Evolutionary conservation across 441 rosid genomes (phyloP), one percentile per base, ranked within the genome.

Genomic region (Erodium texanum): DNA sequence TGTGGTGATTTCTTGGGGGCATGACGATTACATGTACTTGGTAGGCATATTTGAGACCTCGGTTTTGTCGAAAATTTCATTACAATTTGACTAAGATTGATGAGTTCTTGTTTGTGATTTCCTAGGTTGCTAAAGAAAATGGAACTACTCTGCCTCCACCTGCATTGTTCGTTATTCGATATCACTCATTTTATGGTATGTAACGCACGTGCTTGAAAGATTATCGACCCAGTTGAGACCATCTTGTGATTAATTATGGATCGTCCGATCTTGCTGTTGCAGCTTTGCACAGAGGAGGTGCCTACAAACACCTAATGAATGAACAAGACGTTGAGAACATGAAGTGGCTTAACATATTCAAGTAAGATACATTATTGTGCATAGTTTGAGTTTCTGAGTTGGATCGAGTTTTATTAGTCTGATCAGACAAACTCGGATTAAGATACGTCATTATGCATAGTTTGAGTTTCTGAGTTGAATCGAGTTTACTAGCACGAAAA

Each of bases 1-100:
- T 36, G 84, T 86, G 0, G 48, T 76, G 67, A 88, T 92, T 71
- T 88, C 96, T 14, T 89, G 96, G 96, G 96, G 96, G 0, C 96
- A 92, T 20, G 98, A 92, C 48, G 98, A 89, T 75, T 92, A 89
- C 71, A 88, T 89, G 96, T 85, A 86, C 75, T 18, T 87, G 92
- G 98, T 86, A 78, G n/a, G 19, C 71, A 18, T 3, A 9, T 16
- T 1, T 0, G 5, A 64, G 22, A 34, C 45, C 58, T 23, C 1
- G 23, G 36, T 6, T n/a, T 20, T 27, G 12, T 45, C 52, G 1
- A 45, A 10, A 45, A 0, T 4, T 45, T 45, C 12, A 10, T 1
- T 6, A 45, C 52, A 45, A 45, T 12, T 14, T 2, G 16, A 2
- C 3, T 3, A 3, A 15, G 12, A 12, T 45, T 45, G 9, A 12